Base-by-base conservation (phyloP, 1,139 yeast genomes). In the Candida albicans region DNA sequence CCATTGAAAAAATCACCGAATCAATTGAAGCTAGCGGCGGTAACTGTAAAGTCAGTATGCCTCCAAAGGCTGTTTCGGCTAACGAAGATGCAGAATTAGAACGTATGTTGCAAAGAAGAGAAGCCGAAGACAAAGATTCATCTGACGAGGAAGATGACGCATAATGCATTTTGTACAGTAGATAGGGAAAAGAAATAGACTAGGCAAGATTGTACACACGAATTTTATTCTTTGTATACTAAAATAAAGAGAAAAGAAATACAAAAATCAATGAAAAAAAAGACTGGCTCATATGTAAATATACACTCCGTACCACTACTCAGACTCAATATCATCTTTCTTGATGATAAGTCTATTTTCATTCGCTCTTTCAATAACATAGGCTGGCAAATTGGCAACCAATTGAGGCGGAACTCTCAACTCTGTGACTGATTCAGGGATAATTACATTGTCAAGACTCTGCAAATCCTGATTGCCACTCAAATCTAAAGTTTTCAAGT, bases 41-140 rank as follows among this genome's bases (percentile, higher is more conserved):
- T 61, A 80, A 82, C 48, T 85, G 96, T 65, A 89, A 87, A 56
- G 86, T 93, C 52, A 90, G 95, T 51, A 91, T 93, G 97, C 93
- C 96, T 57, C 98, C 99, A 61, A 91, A 91, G 81, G 97, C 98
- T 39, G 98, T 93, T 54, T 89, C 97, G 49, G 98, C 96, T 49
- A 87, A 93, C 50, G 99, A 93, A 67, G 99, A 93, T 67, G 98
- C 97, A 49, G 98, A 91, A 71, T 82, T 93, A 62, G 96, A 90
- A 69, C 96, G 96, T 52, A 77, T 93, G 55, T 85, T 93, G 82
- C 78, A 73, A 55, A 68, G 74, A 52, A 74, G 73, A 57, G 78
- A 71, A 58, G 75, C 71, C 44, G 79, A 73, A 52, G 77, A 73
- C 44, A 68, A 67, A 54, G 72, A 66, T 27, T 64, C 72, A 38